Base-by-base conservation (phyloP, 163 green algal genomes). In the Scenedesmus sp. region DNA sequence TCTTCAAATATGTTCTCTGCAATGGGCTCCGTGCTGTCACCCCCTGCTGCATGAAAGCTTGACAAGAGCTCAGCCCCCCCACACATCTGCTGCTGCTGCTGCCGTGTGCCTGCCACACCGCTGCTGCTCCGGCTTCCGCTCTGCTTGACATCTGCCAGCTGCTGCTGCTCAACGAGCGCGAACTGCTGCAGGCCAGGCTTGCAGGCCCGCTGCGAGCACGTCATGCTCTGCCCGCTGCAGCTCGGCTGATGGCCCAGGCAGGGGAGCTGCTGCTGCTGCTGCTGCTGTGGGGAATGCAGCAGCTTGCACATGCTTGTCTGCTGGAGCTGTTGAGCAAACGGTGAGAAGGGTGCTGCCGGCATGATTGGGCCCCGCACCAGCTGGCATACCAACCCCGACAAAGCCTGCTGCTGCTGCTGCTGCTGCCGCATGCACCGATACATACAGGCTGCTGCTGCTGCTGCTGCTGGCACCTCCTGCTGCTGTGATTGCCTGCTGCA, bases 1-100 rank as follows among this genome's bases (percentile, higher is more conserved):
- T 76, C 82, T 30, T 76, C 82, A 56, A 78, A 76, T 15, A 78
- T 78, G 53, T 46, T 78, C 33, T 43, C 82, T 35, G 82, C 35
- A 5, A 78, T 51, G 4, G 82, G 82, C 46, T 33, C 53, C 15
- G 82, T 44, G 16, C 44, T 42, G 70, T 61, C 33, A 24, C 4
- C 16, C 49, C 59, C 35, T 56, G 53, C 37, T 40, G 46, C 53
- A 24, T n/a, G 26, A 22, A 78, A 20, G 33, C 18, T 53, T 13
- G 18, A 33, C 40, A 35, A 16, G 37, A 78, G 51, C 12, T 76
- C 82, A 30, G 3, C 44, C 22, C 46, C 40, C 33, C 40, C 46
- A 35, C 59, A 6, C n/a, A 86, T 30, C 37, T 86, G 46, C 37
- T 40, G 79, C 49, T 44, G 79, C 79, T 85, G 79, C 79, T 68